Evolutionary conservation across 202 grass and related monocot species (phyloP).

Genomic region (Panicum hallii): DNA sequence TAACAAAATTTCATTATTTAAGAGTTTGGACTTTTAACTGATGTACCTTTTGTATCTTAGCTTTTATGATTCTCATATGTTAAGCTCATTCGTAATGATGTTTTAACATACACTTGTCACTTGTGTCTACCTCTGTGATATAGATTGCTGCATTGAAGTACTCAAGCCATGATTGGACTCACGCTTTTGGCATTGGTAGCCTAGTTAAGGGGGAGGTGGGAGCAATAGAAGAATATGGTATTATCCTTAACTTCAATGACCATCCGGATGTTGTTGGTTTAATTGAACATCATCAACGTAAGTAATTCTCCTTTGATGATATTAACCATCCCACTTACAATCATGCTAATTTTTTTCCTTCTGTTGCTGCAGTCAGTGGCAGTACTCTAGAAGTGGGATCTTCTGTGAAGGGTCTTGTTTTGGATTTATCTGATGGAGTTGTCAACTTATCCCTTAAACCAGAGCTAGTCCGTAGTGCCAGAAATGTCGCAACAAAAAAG

Average conservation of each 20-base stretch:
- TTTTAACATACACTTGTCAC: constrained; percentile 26
- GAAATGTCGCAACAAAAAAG: constrained; percentile 64
- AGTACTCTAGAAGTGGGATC: constrained; percentile 65
- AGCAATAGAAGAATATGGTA: constrained; percentile 83
- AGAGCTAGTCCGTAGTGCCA: constrained; percentile 65
- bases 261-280: constrained; percentile 85
- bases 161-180: constrained; percentile 65
- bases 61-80: not conserved
- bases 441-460: constrained; percentile 92
- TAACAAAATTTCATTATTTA: not conserved
- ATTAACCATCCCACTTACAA: not conserved
- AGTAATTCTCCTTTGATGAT: constrained; percentile 42
- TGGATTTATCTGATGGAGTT: constrained; percentile 91
- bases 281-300: constrained; percentile 92
- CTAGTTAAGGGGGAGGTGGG: constrained; percentile 85
- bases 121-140: constrained; percentile 36
- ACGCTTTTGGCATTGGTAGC: constrained; percentile 70
- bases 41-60: constrained; percentile 3
- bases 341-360: not conserved
- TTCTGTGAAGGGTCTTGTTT: constrained; percentile 81
- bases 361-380: constrained; percentile 63
- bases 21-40: constrained; percentile 4
- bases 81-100: constrained; percentile 29
- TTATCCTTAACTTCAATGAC: constrained; percentile 85
- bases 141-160: constrained; percentile 76